phyloP scores from a whole-genome alignment of 2,329 filamentous ascomycete genomes.

The Hymenoscyphus fraxineus region DNA sequence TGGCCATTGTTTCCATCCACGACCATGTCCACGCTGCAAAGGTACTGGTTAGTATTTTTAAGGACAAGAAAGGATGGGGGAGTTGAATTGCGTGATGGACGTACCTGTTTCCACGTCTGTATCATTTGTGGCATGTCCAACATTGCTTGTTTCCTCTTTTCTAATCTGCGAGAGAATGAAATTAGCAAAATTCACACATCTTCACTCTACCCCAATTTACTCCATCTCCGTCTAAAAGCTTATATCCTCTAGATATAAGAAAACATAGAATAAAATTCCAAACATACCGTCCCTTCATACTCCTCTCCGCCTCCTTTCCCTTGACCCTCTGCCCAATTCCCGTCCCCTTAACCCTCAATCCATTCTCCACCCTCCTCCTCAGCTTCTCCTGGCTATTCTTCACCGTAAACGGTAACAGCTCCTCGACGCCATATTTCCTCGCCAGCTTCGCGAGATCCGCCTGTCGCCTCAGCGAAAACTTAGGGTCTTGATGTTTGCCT shows the following conservation, averaged over 20 bases:
- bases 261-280: not conserved
- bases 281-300: slow-evolving; percentile 68
- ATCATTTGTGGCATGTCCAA: slow-evolving; percentile 91
- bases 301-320: slow-evolving; percentile 90
- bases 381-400: slow-evolving; percentile 74
- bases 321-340: slow-evolving; percentile 91
- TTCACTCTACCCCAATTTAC: too few species aligned
- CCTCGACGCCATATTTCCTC: slow-evolving; percentile 71
- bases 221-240: not conserved
- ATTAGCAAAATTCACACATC: slow-evolving; percentile 31
- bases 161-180: slow-evolving; percentile 54
- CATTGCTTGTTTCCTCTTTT: slow-evolving; percentile 88
- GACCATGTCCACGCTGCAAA: slow-evolving; percentile 62
- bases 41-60: slow-evolving; percentile 23
- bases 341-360: slow-evolving; percentile 83
- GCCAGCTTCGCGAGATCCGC: slow-evolving; percentile 89
- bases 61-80: not conserved
- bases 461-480: slow-evolving; percentile 80
- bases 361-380: slow-evolving; percentile 70
- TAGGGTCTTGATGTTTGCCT: slow-evolving; percentile 77
- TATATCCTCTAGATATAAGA: too few species aligned
- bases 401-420: slow-evolving; percentile 69
- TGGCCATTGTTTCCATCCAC: slow-evolving; percentile 73
- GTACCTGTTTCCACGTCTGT: slow-evolving; percentile 86
- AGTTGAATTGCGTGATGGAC: slow-evolving; percentile 31